These are phyloP conservation scores for Trichosporon ovoides DNA, from an alignment of 1,284 basidiomycete species.

Conservation along the genomic window DNA sequence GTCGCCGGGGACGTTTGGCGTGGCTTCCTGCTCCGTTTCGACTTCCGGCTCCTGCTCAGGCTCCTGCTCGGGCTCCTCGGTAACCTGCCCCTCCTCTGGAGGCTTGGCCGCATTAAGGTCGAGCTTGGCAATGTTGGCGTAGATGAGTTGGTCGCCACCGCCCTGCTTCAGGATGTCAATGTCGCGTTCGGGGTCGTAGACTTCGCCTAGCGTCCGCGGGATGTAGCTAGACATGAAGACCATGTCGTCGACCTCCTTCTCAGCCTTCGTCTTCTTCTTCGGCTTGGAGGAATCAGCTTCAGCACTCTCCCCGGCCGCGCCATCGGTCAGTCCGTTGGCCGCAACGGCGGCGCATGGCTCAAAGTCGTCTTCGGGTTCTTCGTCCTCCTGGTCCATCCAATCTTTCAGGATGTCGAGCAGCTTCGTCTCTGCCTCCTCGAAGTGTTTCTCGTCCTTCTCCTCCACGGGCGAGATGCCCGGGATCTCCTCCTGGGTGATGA, in stretches of 20 bases:
- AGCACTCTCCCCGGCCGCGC: background rate
- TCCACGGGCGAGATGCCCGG: slow-evolving; percentile 21
- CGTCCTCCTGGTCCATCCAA: slow-evolving; percentile 54
- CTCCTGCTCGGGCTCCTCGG: slow-evolving; percentile 7
- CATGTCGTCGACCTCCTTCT: slow-evolving; percentile 63
- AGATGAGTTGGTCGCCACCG: slow-evolving; percentile 69
- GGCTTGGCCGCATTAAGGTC: slow-evolving; percentile 46
- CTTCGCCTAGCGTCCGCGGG: slow-evolving; percentile 82
- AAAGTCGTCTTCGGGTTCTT: slow-evolving; percentile 12
- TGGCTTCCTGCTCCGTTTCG: slow-evolving; percentile 6
- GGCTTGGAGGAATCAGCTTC: background rate
- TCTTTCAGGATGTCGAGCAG: slow-evolving; percentile 49
- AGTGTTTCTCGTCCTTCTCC: slow-evolving; percentile 33
- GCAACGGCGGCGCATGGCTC: background rate
- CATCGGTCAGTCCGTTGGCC: background rate
- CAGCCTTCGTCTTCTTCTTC: slow-evolving; percentile 6
- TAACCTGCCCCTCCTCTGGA: slow-evolving; percentile 3
- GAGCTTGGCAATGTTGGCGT: slow-evolving; percentile 74
- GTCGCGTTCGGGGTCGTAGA: slow-evolving; percentile 87
- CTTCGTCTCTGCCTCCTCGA: slow-evolving; percentile 44
- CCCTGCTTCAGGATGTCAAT: slow-evolving; percentile 67
- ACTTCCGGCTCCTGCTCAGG: slow-evolving; percentile 4
- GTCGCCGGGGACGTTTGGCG: slow-evolving; percentile 11
- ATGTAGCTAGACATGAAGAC: slow-evolving; percentile 87
- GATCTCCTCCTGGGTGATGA: slow-evolving; percentile 61